Evolutionary conservation across 2,329 filamentous ascomycete species (phyloP), one percentile per base, ranked within the genome.

Genomic region (Ophiostoma novo-ulmi): DNA sequence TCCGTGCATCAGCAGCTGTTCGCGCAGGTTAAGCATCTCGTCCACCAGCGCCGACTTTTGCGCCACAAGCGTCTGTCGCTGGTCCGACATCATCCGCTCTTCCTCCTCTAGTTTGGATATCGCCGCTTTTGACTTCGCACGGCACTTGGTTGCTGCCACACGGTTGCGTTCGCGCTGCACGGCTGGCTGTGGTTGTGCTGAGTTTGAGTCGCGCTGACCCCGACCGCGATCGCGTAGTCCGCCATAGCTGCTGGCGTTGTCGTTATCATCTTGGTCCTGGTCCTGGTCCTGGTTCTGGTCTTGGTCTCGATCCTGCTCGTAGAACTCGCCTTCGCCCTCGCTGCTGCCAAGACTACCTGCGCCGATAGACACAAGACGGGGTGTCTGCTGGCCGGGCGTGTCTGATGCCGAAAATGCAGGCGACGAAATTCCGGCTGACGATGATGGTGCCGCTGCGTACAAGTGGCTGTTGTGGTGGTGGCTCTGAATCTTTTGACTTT

Each of bases 21-120:
- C 73, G 67, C 78, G 79, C 69, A 79, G 75, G n/a, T 26, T 39
- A n/a, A 77, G 73, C 13, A 78, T 74, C 71, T 79, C 77, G 35
- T 77, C 74, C 20, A 70, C 71, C 17, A 79, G 75, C 20, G 70
- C 70, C 17, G 70, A 35, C 1, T 71, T 76, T 52, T 73, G 69
- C 1, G 73, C 73, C 20, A 71, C 52, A 3, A 79, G 75, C 17
- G 69, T 55, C 3, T 70, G 67, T 39, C 73, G 73, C 67, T 74
- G 72, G 10, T 68, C 58, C 20, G 72, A 71, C 20, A 74, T 69
- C 1, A 69, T 71, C 3, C 71, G 69, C 67, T 76, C 76, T 8
- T 74, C 71, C 35, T 75, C 74, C 69, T 77, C 74, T 10, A 79
- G 73, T 35, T 76, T 73, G 8, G 72, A 73, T 10, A 73, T 71